Evolutionary conservation across 179 eudicot genomes (phyloP).

Genomic region (Heliamphora pulchella): DNA sequence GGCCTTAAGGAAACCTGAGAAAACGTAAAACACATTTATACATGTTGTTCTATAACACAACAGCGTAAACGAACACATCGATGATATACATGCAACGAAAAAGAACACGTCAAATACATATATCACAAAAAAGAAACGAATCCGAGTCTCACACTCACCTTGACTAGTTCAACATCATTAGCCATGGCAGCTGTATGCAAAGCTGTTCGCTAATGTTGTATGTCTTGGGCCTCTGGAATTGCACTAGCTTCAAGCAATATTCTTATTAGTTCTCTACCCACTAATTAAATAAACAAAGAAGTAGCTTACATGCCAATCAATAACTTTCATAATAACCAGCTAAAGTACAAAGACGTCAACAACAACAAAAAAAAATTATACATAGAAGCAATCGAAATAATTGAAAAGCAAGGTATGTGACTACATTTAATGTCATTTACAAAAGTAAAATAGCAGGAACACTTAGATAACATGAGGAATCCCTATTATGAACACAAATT

Average conservation of each 20-base stretch:
- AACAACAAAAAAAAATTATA: background rate
- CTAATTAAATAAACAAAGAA: background rate
- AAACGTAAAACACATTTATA: no score
- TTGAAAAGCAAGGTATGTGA: background rate
- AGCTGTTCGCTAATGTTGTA: slow-evolving; percentile 61
- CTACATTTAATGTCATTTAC: background rate
- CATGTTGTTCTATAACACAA: no score
- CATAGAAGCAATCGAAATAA: background rate
- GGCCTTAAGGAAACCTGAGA: no score
- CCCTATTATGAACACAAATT: background rate
- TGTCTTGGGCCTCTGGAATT: slow-evolving; percentile 66
- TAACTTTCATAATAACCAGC: background rate
- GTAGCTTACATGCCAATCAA: background rate
- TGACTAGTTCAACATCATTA: slow-evolving; percentile 75
- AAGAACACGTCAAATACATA: no score
- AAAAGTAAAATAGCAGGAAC: background rate
- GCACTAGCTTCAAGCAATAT: slow-evolving; percentile 86
- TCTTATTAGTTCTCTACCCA: slow-evolving; percentile 76
- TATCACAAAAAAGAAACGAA: no score
- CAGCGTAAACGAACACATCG: no score
- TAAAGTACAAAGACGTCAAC: background rate
- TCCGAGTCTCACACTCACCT: slow-evolving; percentile 32
- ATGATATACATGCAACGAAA: no score
- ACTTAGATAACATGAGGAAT: background rate
- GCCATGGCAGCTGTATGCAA: slow-evolving; percentile 89